Evolutionary conservation across 1,284 basidiomycete species (phyloP).

Genomic region (Pholiota adiposa): DNA sequence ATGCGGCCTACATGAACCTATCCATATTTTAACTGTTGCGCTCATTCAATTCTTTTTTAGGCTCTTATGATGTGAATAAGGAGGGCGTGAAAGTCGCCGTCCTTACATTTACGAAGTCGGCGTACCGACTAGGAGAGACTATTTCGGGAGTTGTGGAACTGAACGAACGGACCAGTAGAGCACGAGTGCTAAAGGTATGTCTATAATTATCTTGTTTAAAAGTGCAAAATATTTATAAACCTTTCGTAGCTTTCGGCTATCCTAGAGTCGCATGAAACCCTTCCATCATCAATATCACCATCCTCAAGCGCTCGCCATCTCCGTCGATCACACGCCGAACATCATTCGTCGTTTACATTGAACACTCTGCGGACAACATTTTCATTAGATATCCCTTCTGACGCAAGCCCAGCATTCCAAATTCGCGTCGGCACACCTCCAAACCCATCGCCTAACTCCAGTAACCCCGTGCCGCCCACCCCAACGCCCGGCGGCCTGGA

Average conservation of each 20-base stretch:
- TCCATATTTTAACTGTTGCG: not conserved
- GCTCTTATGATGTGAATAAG: slow-evolving; percentile 92
- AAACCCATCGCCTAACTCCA: slow-evolving; percentile 3
- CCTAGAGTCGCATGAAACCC: slow-evolving; percentile 83
- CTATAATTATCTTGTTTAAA: not conserved
- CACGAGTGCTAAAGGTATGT: slow-evolving; percentile 76
- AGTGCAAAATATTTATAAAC: not conserved
- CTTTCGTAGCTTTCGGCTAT: slow-evolving; percentile 73
- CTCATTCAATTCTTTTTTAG: slow-evolving; percentile 43
- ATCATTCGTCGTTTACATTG: slow-evolving; percentile 74
- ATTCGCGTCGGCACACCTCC: slow-evolving; percentile 44
- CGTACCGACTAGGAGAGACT: slow-evolving; percentile 89
- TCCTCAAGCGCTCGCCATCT: slow-evolving; percentile 49
- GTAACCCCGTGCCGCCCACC: not conserved
- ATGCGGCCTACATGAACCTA: slow-evolving; percentile 61
- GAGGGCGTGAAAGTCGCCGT: slow-evolving; percentile 87
- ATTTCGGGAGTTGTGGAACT: slow-evolving; percentile 87
- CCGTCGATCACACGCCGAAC: slow-evolving; percentile 81
- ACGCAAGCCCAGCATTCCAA: slow-evolving; percentile 85
- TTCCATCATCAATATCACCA: slow-evolving; percentile 61
- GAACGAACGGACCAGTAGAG: slow-evolving; percentile 64
- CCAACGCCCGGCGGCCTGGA: slow-evolving; percentile 67
- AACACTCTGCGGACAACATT: slow-evolving; percentile 80
- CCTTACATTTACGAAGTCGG: slow-evolving; percentile 89
- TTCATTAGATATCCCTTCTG: slow-evolving; percentile 86